phyloP scores from a whole-genome alignment of 495 filamentous ascomycete genomes.

The Durotheca rogersii region DNA sequence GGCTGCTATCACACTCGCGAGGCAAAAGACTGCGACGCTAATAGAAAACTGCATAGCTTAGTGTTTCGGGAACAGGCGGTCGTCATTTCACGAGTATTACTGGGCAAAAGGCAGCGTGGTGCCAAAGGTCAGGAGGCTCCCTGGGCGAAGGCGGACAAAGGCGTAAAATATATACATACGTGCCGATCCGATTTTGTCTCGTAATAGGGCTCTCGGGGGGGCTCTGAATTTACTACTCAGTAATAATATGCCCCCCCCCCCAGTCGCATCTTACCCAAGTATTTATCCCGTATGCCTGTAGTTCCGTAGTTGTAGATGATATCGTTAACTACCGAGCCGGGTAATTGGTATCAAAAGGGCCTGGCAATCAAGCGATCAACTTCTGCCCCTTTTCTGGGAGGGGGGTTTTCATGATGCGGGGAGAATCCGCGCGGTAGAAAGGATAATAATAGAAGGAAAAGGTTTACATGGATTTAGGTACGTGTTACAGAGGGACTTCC shows the following conservation, averaged over 20 bases:
- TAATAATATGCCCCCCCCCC: neutral
- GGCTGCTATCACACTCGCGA: slow-evolving; percentile 4
- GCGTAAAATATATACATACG: neutral
- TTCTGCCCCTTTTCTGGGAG: slow-evolving; percentile 9
- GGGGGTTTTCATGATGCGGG: slow-evolving; percentile 7
- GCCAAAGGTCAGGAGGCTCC: too few species aligned
- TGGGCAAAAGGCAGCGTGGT: too few species aligned
- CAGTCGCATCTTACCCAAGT: slow-evolving; percentile 6
- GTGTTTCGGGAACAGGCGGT: neutral
- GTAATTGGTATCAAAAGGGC: slow-evolving; percentile 10
- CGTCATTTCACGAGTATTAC: too few species aligned
- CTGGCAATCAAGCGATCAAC: neutral
- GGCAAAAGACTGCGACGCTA: slow-evolving; percentile 6
- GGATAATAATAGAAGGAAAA: too few species aligned
- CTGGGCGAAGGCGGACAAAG: neutral
- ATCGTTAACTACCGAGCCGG: slow-evolving; percentile 18
- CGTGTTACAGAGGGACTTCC: too few species aligned
- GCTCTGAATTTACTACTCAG: slow-evolving; percentile 2
- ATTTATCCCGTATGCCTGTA: slow-evolving; percentile 21
- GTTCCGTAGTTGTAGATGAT: neutral
- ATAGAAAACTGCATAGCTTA: slow-evolving; percentile 5
- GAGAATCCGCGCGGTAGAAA: too few species aligned
- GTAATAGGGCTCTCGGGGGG: too few species aligned
- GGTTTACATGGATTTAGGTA: too few species aligned
- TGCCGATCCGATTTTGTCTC: too few species aligned